Conservation (phyloP, 2,329 filamentous ascomycete species). For the Hymenotorrendiella dingleyae region DNA sequence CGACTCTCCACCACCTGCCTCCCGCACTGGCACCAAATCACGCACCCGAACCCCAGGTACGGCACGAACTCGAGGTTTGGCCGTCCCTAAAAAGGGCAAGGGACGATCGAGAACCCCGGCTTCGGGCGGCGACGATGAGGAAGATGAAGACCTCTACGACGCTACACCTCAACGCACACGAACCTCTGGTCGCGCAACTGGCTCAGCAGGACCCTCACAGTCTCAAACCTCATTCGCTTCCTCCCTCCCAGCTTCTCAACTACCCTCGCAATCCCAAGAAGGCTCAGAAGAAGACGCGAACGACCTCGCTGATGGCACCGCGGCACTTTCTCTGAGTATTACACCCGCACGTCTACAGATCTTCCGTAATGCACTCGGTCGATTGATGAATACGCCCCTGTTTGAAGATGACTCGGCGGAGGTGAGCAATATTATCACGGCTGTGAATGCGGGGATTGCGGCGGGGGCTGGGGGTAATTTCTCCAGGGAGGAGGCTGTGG, state of each 20-base stretch:
- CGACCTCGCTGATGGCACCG: constrained; percentile 23
- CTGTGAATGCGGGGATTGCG: constrained; percentile 69
- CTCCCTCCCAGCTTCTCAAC: constrained; percentile 32
- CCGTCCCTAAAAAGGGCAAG: constrained; percentile 27
- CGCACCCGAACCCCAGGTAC: constrained; percentile 30
- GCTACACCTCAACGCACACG: constrained; percentile 26
- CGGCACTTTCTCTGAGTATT: constrained; percentile 24
- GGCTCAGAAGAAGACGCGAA: constrained; percentile 25
- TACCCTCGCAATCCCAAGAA: constrained; percentile 25
- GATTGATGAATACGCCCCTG: constrained; percentile 73
- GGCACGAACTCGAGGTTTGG: constrained; percentile 29
- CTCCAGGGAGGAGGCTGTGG: constrained; percentile 63
- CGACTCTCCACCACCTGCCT: constrained; percentile 25
- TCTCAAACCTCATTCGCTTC: constrained; percentile 36
- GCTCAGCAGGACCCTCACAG: constrained; percentile 13
- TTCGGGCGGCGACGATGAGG: constrained; percentile 42
- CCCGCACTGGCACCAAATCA: constrained; percentile 26
- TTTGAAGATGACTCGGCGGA: constrained; percentile 83
- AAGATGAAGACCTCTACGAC: constrained; percentile 33
- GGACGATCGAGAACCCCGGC: constrained; percentile 28
- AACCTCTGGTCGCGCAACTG: constrained; percentile 7
- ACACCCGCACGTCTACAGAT: constrained; percentile 57
- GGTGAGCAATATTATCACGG: constrained; percentile 66
- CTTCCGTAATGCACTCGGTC: constrained; percentile 78
- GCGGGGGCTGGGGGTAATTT: constrained; percentile 53